These are phyloP conservation scores for Wallacemonas collosoma DNA, from an alignment of 208 protist species.

Conservation along the genomic window DNA sequence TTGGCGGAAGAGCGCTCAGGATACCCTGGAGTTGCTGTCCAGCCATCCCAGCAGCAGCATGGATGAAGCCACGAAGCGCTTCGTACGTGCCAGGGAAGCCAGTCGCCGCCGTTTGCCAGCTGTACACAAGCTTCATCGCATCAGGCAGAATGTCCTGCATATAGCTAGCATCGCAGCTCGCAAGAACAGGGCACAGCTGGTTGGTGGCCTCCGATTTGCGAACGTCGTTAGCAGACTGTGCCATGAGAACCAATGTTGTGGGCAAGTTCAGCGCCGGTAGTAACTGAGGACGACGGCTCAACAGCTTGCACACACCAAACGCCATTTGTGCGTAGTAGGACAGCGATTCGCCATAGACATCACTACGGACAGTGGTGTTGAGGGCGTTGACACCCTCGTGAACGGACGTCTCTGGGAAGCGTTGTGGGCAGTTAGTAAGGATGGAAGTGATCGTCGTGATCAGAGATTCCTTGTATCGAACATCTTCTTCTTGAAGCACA, in stretches of 20 bases:
- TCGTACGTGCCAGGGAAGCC: slow-evolving; percentile 51
- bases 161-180: slow-evolving; percentile 29
- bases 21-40: slow-evolving; percentile 26
- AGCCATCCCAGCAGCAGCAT: slow-evolving; percentile 24
- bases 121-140: slow-evolving; percentile 65
- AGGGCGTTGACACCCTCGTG: slow-evolving; percentile 35
- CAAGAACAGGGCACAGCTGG: slow-evolving; percentile 51
- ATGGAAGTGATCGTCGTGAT: slow-evolving; percentile 40
- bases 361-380: slow-evolving; percentile 60
- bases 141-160: slow-evolving; percentile 36
- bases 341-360: slow-evolving; percentile 73
- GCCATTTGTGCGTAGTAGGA: slow-evolving; percentile 71
- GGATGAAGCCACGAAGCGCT: slow-evolving; percentile 34
- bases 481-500: slow-evolving; percentile 45
- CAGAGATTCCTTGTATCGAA: slow-evolving; percentile 44
- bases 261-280: slow-evolving; percentile 46
- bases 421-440: slow-evolving; percentile 25
- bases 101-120: slow-evolving; percentile 60
- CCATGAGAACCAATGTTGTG: slow-evolving; percentile 55
- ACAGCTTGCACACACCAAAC: slow-evolving; percentile 54
- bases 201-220: slow-evolving; percentile 83
- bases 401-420: not conserved
- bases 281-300: slow-evolving; percentile 34
- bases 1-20: slow-evolving; percentile 24
- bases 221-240: slow-evolving; percentile 53